These are phyloP conservation scores for Tetrahymena thermophila DNA, from an alignment of 73 alveolate species.

Conservation along the genomic window DNA sequence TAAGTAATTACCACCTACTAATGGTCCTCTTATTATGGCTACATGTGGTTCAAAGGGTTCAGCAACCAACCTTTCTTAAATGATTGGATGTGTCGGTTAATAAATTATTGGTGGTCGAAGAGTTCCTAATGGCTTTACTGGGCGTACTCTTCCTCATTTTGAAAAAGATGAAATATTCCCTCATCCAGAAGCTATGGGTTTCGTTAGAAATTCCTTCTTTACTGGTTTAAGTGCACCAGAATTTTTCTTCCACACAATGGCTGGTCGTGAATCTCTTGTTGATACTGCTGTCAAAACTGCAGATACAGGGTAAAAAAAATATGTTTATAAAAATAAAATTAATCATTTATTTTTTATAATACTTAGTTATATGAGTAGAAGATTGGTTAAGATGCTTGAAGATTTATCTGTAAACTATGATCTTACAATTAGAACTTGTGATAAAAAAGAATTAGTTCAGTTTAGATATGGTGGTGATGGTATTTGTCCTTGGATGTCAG, in stretches of 20 bases:
- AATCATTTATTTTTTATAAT: neutral
- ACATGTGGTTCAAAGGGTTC: constrained; percentile 98
- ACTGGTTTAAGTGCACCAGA: constrained; percentile 83
- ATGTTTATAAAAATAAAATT: neutral
- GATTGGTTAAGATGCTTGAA: constrained; percentile 98
- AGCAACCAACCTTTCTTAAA: constrained; percentile 88
- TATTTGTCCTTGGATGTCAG: constrained; percentile 68
- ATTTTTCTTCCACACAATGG: constrained; percentile 99
- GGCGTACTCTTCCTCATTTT: constrained; percentile 98
- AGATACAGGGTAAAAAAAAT: constrained; percentile 91
- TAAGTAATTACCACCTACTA: constrained; percentile 46
- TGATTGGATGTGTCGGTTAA: constrained; percentile 99
- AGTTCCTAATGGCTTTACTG: constrained; percentile 92
- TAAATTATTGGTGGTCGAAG: constrained; percentile 87
- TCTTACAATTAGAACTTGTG: constrained; percentile 97
- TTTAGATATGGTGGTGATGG: constrained; percentile 99
- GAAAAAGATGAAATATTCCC: constrained; percentile 60
- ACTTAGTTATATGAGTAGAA: constrained; percentile 81
- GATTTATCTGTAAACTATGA: constrained; percentile 98
- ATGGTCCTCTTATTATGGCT: constrained; percentile 95
- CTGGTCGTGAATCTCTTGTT: constrained; percentile 99
- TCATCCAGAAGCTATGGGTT: constrained; percentile 96
- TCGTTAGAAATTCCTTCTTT: constrained; percentile 90
- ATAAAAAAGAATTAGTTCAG: constrained; percentile 85
- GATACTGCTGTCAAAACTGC: constrained; percentile 99